phyloP scores from a whole-genome alignment of 2,329 filamentous ascomycete genomes.

The Stenocarpella maydis region DNA sequence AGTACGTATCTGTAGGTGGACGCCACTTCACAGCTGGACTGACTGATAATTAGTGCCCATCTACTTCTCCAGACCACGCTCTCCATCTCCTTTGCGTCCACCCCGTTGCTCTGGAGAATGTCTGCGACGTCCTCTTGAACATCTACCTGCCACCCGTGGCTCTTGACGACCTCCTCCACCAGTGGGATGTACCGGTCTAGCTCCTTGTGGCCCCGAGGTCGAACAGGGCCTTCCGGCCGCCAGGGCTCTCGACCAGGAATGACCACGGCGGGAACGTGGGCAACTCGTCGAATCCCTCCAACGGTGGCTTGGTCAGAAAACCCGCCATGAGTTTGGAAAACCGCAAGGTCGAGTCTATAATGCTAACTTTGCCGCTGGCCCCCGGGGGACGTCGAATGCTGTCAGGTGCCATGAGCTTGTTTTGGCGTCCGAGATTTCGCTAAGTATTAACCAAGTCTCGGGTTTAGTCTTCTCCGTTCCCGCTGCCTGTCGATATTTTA shows the following conservation, averaged over 20 bases:
- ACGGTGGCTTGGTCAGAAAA: background rate
- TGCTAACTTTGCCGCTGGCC: conserved; percentile 27
- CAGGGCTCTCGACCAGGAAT: conserved; percentile 25
- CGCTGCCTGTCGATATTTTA: background rate
- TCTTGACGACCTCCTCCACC: conserved; percentile 9
- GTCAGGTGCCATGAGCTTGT: background rate
- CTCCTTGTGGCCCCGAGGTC: conserved; percentile 25
- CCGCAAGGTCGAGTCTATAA: conserved; percentile 28
- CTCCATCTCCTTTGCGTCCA: conserved; percentile 26
- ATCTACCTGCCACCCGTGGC: conserved; percentile 1
- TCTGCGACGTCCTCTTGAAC: conserved; percentile 28
- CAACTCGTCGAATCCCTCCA: conserved; percentile 11
- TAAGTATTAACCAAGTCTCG: background rate
- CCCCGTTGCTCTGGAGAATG: conserved; percentile 32
- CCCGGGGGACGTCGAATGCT: conserved; percentile 24
- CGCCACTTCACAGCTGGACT: too few species aligned
- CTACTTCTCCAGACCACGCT: conserved; percentile 37
- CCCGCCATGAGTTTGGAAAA: background rate
- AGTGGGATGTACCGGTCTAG: conserved; percentile 17
- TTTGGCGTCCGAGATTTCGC: too few species aligned
- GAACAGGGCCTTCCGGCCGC: conserved; percentile 24
- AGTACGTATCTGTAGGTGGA: too few species aligned
- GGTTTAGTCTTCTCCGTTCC: background rate
- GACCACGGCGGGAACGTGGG: conserved; percentile 15
- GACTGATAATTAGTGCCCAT: too few species aligned